These are phyloP conservation scores for Euryodendron excelsum DNA, from an alignment of 148 eudicot species.

Conservation along the genomic window DNA sequence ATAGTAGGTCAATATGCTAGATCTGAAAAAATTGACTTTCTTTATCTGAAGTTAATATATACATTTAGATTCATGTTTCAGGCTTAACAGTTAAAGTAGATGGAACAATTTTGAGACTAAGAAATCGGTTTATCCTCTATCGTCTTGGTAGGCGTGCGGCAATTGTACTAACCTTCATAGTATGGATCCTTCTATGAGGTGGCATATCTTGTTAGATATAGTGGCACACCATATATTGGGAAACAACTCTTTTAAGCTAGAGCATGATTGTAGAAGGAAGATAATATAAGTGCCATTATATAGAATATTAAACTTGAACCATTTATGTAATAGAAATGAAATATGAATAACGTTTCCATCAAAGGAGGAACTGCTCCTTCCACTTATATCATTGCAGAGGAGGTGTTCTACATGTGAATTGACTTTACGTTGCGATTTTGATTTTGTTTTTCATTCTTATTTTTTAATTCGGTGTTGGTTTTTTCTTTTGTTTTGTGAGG, in stretches of 20 bases:
- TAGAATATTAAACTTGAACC: neutral
- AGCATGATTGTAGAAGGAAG: neutral
- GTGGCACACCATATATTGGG: neutral
- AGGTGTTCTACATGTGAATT: neutral
- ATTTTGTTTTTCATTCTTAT: neutral
- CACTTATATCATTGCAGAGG: neutral
- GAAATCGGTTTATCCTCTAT: neutral
- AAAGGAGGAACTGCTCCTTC: neutral
- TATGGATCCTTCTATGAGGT: neutral
- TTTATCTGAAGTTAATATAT: too few relatives aligned
- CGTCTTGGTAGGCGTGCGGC: neutral
- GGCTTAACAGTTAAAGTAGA: neutral
- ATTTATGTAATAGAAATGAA: neutral
- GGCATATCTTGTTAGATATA: neutral
- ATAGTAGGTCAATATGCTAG: too few relatives aligned
- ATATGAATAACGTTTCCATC: neutral
- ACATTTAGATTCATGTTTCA: conserved; percentile 4
- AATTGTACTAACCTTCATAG: neutral
- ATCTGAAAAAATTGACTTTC: neutral
- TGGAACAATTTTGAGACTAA: neutral
- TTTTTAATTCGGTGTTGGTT: neutral
- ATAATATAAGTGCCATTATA: neutral
- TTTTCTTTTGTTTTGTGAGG: neutral
- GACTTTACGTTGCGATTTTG: neutral
- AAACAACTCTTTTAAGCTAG: neutral